phyloP scores from a whole-genome alignment of 495 filamentous ascomycete genomes.

The Evernia prunastri region DNA sequence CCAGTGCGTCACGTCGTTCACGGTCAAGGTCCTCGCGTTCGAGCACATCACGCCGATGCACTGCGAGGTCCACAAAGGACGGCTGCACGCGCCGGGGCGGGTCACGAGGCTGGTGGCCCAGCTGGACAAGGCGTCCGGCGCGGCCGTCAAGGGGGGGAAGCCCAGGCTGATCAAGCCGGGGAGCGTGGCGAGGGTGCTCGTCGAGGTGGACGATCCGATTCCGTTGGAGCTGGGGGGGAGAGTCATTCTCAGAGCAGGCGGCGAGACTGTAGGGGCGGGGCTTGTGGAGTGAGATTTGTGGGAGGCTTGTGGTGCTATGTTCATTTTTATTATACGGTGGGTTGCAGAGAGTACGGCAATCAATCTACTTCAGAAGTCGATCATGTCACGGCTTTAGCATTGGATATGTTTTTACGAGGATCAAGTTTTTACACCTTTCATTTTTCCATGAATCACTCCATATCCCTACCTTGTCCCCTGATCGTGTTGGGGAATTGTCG shows the following conservation, averaged over 20 bases:
- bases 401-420: not conserved
- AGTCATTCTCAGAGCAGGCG: slow-evolving; percentile 73
- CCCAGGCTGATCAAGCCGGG: slow-evolving; percentile 74
- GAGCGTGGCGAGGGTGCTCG: slow-evolving; percentile 55
- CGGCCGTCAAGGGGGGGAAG: slow-evolving; percentile 63
- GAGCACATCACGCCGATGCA: slow-evolving; percentile 81
- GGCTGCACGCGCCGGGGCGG: slow-evolving; percentile 69
- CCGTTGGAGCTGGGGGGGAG: slow-evolving; percentile 71
- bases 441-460: not conserved
- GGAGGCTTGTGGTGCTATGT: not conserved
- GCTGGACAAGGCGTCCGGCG: slow-evolving; percentile 67
- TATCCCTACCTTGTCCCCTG: too few species aligned
- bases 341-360: not conserved
- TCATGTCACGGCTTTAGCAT: not conserved
- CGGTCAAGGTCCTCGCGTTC: slow-evolving; percentile 78
- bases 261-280: slow-evolving; percentile 80
- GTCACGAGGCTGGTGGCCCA: slow-evolving; percentile 62
- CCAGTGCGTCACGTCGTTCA: slow-evolving; percentile 60
- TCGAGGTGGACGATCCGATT: slow-evolving; percentile 68
- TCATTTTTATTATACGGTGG: not conserved
- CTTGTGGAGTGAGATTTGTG: slow-evolving; percentile 57
- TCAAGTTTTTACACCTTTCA: not conserved
- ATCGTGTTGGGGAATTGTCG: too few species aligned
- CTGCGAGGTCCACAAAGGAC: slow-evolving; percentile 80
- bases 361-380: not conserved